Percentiles rank a stretch among this genome's conserved stretches.
Evolutionary conservation across 805 yeast genomes (phyloP).

Genomic region (Cyberlindnera nakhonratchasimensis): DNA sequence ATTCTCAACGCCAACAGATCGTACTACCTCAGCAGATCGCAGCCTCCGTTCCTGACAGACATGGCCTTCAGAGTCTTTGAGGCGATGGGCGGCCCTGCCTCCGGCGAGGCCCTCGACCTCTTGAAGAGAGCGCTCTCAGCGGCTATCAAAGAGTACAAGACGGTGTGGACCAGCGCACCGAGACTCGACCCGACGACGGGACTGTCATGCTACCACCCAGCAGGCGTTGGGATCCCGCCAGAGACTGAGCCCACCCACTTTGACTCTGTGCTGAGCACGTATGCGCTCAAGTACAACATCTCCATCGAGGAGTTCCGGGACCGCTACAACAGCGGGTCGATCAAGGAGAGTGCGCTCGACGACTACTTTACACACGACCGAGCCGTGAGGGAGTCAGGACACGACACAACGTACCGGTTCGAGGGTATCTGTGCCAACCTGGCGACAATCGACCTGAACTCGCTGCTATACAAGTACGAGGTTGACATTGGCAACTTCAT

Average conservation of each 20-base stretch:
- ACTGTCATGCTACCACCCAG: slow-evolving; percentile 85
- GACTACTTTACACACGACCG: slow-evolving; percentile 88
- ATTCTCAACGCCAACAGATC: slow-evolving; percentile 91
- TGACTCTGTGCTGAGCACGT: slow-evolving; percentile 63
- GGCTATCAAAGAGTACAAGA: slow-evolving; percentile 81
- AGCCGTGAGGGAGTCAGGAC: slow-evolving; percentile 95
- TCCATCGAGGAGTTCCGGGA: slow-evolving; percentile 60
- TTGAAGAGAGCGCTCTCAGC: slow-evolving; percentile 63
- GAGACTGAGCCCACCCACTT: slow-evolving; percentile 94
- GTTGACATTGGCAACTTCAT: slow-evolving; percentile 71
- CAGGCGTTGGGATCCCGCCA: slow-evolving; percentile 92
- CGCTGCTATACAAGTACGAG: slow-evolving; percentile 87
- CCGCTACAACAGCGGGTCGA: slow-evolving; percentile 61
- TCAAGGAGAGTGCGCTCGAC: slow-evolving; percentile 79
- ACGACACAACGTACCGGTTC: slow-evolving; percentile 86
- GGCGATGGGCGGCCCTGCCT: slow-evolving; percentile 47
- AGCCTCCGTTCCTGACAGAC: slow-evolving; percentile 95
- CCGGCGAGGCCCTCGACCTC: slow-evolving; percentile 54
- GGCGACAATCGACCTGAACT: slow-evolving; percentile 87
- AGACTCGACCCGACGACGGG: slow-evolving; percentile 73
- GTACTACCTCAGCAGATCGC: slow-evolving; percentile 87
- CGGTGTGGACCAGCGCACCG: slow-evolving; percentile 77
- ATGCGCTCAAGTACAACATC: slow-evolving; percentile 56
- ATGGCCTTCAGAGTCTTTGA: slow-evolving; percentile 73
- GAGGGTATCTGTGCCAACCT: slow-evolving; percentile 87